Base-by-base conservation (phyloP, 2,329 filamentous ascomycete genomes). In the Parastagonospora nodorum region DNA sequence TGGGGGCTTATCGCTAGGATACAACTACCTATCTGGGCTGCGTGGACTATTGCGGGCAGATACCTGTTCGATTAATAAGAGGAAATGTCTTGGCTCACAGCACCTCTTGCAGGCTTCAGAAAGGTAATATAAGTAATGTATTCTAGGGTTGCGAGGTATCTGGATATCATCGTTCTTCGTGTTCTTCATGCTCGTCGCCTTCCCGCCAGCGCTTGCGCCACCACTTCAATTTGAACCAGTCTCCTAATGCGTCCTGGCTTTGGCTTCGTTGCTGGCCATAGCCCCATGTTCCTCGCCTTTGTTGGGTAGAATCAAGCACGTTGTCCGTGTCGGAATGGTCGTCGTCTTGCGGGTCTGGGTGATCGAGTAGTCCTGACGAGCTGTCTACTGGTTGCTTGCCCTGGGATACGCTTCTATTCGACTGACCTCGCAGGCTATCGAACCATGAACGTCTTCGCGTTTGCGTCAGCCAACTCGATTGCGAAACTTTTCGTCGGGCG, bases 191-290 rank as follows among this genome's bases (percentile, higher is more conserved):
- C 14, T 66, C 63, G 11, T 58, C 61, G 6, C 29, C 45, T 19
- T 72, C 69, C 50, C 62, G 64, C 63, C 66, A 64, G 48, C 56
- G 66, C 61, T 71, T 72, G 35, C 69, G 65, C 69, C 71, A 73
- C 71, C 71, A 74, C 39, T 68, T 69, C 42, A 74, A 48, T 46
- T 68, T 71, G 16, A 74, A 66, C 72, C 71, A 74, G 42, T 72
- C 69, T 7, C 68, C 69, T 8, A 67, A 29, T 2, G 54, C 62
- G 9, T 71, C 69, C 32, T 67, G 58, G 24, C 57, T 55, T 36
- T 55, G 59, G n/a, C 55, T 55, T 24, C 45, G 54, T 3, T 58
- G 53, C 27, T 57, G 56, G 12, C 58, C 58, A 42, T 60, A 61
- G 5, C 57, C 61, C 68, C 68, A 72, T 2, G 57, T 68, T 9